Evolutionary conservation across 2,329 filamentous ascomycete genomes (phyloP), one percentile per base, ranked within the genome.

Genomic region (Trichoderma harzianum): DNA sequence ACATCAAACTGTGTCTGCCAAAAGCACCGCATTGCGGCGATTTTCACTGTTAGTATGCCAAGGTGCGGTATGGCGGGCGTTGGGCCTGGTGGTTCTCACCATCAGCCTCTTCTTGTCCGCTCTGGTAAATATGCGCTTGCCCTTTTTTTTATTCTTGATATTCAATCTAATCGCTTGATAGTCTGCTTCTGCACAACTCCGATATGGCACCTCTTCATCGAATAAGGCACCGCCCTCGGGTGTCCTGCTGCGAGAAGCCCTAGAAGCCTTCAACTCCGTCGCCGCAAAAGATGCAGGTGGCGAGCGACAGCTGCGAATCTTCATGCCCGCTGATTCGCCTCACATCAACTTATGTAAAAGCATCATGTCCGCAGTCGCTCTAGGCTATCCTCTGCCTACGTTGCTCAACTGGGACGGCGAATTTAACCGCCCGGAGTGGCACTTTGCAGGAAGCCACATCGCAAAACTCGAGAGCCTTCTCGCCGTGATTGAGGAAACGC

Each of bases 401-500:
- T 74, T 83, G 4, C 73, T 83, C 1, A 82, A 82, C 77, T 83
- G 82, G 82, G 69, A 77, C 4, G 76, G 79, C 64, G 81, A 82
- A 60, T 82, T 80, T 68, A 81, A 82, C 67, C 75, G 79, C 0
- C 80, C 79, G 0, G 73, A 78, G 11, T 82, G 80, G 80, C 80
- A 83, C 36, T 80, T 82, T 72, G 24, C 61, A 76, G 81, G 81
- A n/a, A 81, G 79, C 58, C 81, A 81, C 36, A 81, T 81, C 61
- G 81, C 81, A 61, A 82, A 82, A 63, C 76, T 83, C 11, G 80
- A 82, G 66, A 72, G 72, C 39, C 12, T 71, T n/a, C 65, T 74
- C 3, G 74, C 75, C 36, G 77, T 63, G 1, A 67, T 73, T 7
- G 76, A 80, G 7, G 75, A 82, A 12, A 80, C 69, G n/a, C 26